phyloP scores from a whole-genome alignment of 768 basidiomycete genomes.

The Crucibulum laeve region DNA sequence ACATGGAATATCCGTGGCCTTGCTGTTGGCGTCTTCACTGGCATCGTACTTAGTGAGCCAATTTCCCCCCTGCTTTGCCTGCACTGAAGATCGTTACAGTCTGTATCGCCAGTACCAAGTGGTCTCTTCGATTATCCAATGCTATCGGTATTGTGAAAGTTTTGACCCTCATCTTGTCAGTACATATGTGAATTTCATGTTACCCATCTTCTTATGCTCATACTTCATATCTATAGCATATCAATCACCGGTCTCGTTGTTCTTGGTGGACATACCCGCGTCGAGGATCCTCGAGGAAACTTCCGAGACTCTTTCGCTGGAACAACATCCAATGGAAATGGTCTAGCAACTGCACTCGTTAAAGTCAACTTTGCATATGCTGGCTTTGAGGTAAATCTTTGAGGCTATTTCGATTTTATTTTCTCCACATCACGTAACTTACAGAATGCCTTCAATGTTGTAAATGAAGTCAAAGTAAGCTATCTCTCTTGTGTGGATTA shows the following conservation, averaged over 20 bases:
- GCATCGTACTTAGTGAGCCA: constrained; percentile 24
- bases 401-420: not conserved
- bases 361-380: constrained; percentile 34
- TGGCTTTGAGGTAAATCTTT: constrained; percentile 27
- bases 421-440: not conserved
- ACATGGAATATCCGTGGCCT: constrained; percentile 31
- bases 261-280: constrained; percentile 49
- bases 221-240: constrained; percentile 21
- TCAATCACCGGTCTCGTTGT: constrained; percentile 58
- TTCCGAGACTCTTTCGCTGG: constrained; percentile 56
- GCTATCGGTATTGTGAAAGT: constrained; percentile 29
- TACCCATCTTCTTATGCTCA: not conserved
- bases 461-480: constrained; percentile 35
- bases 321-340: constrained; percentile 44
- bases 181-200: constrained; percentile 1
- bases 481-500: not conserved
- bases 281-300: constrained; percentile 53
- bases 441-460: constrained; percentile 40
- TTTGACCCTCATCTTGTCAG: constrained; percentile 25
- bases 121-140: constrained; percentile 33
- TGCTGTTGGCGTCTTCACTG: constrained; percentile 26
- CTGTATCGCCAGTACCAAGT: constrained; percentile 28
- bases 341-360: constrained; percentile 30
- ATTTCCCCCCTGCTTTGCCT: not conserved
- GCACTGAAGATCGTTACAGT: constrained; percentile 13